A percentile compares a stretch with the other conserved stretches of the same genome.
Evolutionary conservation across 345 rosid genomes (phyloP).

Genomic region (Ceriops tagal): DNA sequence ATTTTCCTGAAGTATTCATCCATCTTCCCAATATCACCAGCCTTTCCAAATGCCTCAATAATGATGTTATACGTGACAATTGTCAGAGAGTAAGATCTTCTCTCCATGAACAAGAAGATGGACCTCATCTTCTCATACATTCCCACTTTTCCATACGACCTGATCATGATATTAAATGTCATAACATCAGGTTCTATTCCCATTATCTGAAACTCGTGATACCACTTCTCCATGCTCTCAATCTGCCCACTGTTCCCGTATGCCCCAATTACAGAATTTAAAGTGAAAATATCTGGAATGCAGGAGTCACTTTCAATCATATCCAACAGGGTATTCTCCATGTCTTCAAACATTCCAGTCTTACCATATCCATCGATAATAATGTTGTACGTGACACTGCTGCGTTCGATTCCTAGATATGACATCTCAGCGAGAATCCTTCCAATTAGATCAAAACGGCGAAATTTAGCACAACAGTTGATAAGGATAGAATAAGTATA

Average conservation of each 20-base stretch:
- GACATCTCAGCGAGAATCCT: conserved; percentile 70
- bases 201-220: conserved; percentile 72
- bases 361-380: conserved; percentile 77
- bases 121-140: conserved; percentile 61
- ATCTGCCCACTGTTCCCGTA: conserved; percentile 55
- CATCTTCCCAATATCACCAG: conserved; percentile 54
- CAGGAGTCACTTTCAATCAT: conserved; percentile 64
- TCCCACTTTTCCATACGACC: conserved; percentile 62
- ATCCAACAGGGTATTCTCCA: conserved; percentile 59
- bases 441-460: conserved; percentile 48
- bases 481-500: conserved; percentile 66
- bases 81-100: conserved; percentile 52
- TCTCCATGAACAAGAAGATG: conserved; percentile 64
- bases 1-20: conserved; percentile 58
- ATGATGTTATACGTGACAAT: conserved; percentile 57
- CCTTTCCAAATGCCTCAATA: conserved; percentile 70
- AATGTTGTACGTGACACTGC: conserved; percentile 58
- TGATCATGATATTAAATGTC: conserved; percentile 65
- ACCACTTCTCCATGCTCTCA: conserved; percentile 75
- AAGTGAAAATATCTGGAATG: conserved; percentile 66
- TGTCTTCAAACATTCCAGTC: conserved; percentile 60
- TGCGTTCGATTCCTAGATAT: conserved; percentile 55
- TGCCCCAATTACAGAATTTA: conserved; percentile 64
- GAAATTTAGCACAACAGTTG: conserved; percentile 48
- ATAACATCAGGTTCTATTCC: conserved; percentile 57